Base-by-base conservation (phyloP, 2,329 filamentous ascomycete species). In the Venturia nashicola region DNA sequence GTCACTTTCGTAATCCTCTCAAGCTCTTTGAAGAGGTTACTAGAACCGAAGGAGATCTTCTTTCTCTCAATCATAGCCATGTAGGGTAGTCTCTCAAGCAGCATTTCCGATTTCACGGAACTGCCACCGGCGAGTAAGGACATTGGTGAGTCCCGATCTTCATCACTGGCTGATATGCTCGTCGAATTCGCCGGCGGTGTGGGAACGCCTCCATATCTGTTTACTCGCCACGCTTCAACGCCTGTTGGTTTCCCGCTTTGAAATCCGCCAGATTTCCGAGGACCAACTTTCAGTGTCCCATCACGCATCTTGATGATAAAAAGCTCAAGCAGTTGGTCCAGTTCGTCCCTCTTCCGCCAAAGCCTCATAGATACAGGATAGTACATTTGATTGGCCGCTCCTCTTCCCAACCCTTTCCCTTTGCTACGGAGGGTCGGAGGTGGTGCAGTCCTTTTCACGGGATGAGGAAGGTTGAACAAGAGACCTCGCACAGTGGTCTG, bases 21-120 rank as follows among this genome's bases (percentile, higher is more conserved):
- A 9, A 92, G 79, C 23, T 87, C 84, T 61, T 65, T 62, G 34
- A 14, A 42, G 14, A 66, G 78, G 79, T 2, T 82, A 74, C 32
- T 77, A 71, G 51, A 74, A 61, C 48, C 68, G 60, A 7, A 51
- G 62, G 16, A 61, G 18, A 64, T 67, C 68, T 65, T 64, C 68
- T 74, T 70, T 66, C 68, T 65, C 32, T 70, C 70, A 23, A 97
- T 89, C 61, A 84, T 81, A 1, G 86, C 81, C 79, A 94, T 85
- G 73, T 96, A 97, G 0, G 94, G 94, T 0, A 99, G 80, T 9
- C 91, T 86, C 68, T 97, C 90, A 32, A 97, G 82, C 0, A 97
- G 75, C 78, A 94, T 82, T 73, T 93, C 90, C 51, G 81, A 82
- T 43, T 86, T 86, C 4, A 87, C 85, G 3, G 86, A 84, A 27